A percentile compares a stretch with the other conserved stretches of the same genome.
Evolutionary conservation across 2,329 filamentous ascomycete species (phyloP).

Genomic region (Fusarium luffae): DNA sequence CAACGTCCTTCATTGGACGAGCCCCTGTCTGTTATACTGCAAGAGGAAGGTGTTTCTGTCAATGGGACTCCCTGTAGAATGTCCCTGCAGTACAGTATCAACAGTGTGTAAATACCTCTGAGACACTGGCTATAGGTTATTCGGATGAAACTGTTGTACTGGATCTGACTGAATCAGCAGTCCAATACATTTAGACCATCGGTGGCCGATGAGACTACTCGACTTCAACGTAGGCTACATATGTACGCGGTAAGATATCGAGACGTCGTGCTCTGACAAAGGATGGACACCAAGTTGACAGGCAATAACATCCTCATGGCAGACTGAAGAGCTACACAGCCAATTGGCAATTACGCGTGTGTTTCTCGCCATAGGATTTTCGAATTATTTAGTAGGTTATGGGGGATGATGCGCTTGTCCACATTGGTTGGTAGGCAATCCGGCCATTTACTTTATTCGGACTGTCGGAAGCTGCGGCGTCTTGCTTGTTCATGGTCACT

Average conservation of each 20-base stretch:
- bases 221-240: background rate
- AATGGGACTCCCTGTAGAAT: background rate
- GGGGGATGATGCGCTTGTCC: too few relatives aligned
- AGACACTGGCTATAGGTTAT: background rate
- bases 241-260: background rate
- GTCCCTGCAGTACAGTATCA: background rate
- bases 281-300: background rate
- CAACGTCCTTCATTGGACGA: background rate
- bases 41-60: conserved; percentile 4
- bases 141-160: background rate
- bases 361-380: background rate
- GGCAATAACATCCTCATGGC: background rate
- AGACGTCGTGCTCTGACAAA: background rate
- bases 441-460: background rate
- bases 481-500: background rate
- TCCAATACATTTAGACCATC: background rate
- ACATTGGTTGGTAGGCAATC: background rate
- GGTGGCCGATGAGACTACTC: background rate
- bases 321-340: background rate
- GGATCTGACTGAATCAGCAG: background rate
- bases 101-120: background rate
- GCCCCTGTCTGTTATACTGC: background rate
- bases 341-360: background rate
- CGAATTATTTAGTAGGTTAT: too few relatives aligned
- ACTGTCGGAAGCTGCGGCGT: background rate